These are phyloP conservation scores for Eucalyptus rudis DNA, from an alignment of 345 rosid species.

Conservation along the genomic window DNA sequence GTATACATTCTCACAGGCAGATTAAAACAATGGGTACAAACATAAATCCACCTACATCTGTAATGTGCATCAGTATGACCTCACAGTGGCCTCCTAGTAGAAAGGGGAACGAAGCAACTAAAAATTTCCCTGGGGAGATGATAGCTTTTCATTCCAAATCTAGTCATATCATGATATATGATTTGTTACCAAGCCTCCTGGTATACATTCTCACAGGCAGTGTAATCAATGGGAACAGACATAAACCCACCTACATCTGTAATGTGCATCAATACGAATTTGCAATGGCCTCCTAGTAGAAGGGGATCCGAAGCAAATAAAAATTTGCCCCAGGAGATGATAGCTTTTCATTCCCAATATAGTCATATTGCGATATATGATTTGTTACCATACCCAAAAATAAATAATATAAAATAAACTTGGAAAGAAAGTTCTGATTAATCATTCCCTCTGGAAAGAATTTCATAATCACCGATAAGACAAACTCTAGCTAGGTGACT, in stretches of 20 bases:
- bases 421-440: background rate
- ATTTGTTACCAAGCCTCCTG: background rate
- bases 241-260: background rate
- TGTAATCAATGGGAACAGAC: background rate
- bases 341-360: background rate
- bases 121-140: background rate
- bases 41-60: background rate
- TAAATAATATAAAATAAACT: background rate
- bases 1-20: background rate
- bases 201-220: background rate
- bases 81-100: background rate
- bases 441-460: background rate
- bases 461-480: background rate
- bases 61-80: background rate
- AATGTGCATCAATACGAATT: background rate
- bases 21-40: background rate
- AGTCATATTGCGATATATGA: background rate
- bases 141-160: background rate
- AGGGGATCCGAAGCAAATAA: background rate
- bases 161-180: background rate
- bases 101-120: background rate
- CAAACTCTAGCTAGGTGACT: background rate
- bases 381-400: background rate
- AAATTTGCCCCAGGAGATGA: background rate
- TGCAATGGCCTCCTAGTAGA: background rate